These are phyloP conservation scores for Fomitopsis palustris DNA, from an alignment of 1,284 basidiomycete species.

Conservation along the genomic window DNA sequence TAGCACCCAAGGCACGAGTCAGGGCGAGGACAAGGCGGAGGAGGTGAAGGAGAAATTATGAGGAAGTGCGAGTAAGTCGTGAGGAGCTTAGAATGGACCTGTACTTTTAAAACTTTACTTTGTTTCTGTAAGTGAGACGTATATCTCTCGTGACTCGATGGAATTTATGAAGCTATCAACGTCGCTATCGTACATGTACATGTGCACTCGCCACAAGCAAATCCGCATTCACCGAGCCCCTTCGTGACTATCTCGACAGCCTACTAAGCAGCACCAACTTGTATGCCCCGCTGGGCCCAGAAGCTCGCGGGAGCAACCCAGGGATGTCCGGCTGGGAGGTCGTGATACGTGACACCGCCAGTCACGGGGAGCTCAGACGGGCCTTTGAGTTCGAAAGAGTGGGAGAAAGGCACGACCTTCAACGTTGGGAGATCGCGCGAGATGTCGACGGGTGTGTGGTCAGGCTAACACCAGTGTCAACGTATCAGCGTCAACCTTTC, in stretches of 20 bases:
- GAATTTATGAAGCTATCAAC: no score
- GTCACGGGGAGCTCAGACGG: neutral
- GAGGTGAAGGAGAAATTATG: conserved; percentile 10
- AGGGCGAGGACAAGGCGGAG: conserved; percentile 3
- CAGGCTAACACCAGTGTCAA: neutral
- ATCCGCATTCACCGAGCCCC: no score
- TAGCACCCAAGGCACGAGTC: neutral
- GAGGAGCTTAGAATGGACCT: no score
- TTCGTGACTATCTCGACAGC: no score
- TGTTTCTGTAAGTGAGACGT: no score
- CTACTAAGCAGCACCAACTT: no score
- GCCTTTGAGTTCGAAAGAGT: neutral
- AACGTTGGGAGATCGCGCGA: neutral
- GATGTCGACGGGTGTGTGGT: neutral
- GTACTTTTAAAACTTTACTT: neutral
- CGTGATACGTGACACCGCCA: neutral
- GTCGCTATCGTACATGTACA: neutral
- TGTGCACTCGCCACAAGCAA: neutral
- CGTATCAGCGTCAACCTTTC: no score
- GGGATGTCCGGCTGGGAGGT: neutral
- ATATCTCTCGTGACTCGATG: no score
- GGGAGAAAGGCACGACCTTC: neutral
- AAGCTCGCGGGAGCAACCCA: no score
- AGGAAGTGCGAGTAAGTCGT: no score
- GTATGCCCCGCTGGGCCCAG: no score